phyloP scores from a whole-genome alignment of 805 yeast species.

The Starmerella apis region DNA sequence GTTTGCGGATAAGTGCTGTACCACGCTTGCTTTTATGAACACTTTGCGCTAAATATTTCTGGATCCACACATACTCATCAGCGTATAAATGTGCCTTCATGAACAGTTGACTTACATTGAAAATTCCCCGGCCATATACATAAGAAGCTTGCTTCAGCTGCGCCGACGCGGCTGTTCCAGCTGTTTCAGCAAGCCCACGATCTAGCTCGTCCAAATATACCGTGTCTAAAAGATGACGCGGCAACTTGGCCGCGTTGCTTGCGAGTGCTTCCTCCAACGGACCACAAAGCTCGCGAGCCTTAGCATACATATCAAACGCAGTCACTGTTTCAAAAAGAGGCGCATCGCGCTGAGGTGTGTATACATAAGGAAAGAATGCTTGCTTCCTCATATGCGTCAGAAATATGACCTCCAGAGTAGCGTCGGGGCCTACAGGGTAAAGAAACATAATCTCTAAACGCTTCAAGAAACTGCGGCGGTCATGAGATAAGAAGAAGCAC shows the following conservation, averaged over 20 bases:
- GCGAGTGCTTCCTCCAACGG: constrained; percentile 22
- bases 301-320: constrained; percentile 20
- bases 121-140: constrained; percentile 24
- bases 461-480: constrained; percentile 11
- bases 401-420: constrained; percentile 21
- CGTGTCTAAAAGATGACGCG: not conserved
- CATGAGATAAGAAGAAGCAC: constrained; percentile 12
- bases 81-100: constrained; percentile 20
- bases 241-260: constrained; percentile 1
- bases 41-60: constrained; percentile 20
- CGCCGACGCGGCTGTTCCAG: not conserved
- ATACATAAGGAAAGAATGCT: constrained; percentile 21
- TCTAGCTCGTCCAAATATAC: not conserved
- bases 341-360: constrained; percentile 19
- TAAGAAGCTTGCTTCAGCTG: constrained; percentile 18
- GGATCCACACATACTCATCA: constrained; percentile 24
- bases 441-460: constrained; percentile 22
- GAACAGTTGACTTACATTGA: constrained; percentile 21
- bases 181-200: not conserved
- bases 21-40: constrained; percentile 23
- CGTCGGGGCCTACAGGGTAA: constrained; percentile 24
- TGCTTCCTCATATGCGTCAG: constrained; percentile 25
- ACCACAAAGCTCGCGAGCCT: constrained; percentile 20
- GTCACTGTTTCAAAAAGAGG: constrained; percentile 21
- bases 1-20: constrained; percentile 23